Conservation (phyloP, 768 basidiomycete genomes). For the Lyophyllum semitale region DNA sequence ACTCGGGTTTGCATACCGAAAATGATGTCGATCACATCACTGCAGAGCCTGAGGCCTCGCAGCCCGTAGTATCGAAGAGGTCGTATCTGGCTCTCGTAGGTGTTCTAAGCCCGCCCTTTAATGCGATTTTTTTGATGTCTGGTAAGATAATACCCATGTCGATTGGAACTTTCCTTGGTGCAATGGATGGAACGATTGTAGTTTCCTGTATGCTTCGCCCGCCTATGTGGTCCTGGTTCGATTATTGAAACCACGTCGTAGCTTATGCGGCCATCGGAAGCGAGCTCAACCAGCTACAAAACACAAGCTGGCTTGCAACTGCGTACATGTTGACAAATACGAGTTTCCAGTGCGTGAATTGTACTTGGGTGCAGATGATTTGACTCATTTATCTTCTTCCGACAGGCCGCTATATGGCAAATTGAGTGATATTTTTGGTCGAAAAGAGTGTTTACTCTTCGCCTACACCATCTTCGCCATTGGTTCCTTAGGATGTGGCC, state of each 20-base stretch:
- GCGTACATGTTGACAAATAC: conserved; percentile 63
- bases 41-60: too few species aligned
- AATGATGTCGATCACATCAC: too few species aligned
- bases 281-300: conserved; percentile 62
- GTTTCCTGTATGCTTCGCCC: conserved; percentile 37
- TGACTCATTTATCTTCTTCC: background rate
- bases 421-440: conserved; percentile 65
- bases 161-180: conserved; percentile 46
- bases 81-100: too few species aligned
- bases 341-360: conserved; percentile 53
- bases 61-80: too few species aligned
- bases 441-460: conserved; percentile 57
- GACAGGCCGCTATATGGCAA: conserved; percentile 64
- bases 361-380: background rate
- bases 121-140: too few species aligned
- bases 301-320: conserved; percentile 68
- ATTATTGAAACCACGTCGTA: conserved; percentile 13
- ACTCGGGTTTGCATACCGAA: too few species aligned
- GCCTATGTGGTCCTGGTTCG: background rate
- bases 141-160: conserved; percentile 53
- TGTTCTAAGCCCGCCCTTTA: too few species aligned
- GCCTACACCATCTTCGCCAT: conserved; percentile 55
- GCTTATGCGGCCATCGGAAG: conserved; percentile 58
- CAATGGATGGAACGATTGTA: conserved; percentile 53
- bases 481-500: conserved; percentile 54